Percentiles rank a stretch among this genome's conserved stretches.
Conservation (phyloP, 768 basidiomycete genomes). For the Mycena rosella region DNA sequence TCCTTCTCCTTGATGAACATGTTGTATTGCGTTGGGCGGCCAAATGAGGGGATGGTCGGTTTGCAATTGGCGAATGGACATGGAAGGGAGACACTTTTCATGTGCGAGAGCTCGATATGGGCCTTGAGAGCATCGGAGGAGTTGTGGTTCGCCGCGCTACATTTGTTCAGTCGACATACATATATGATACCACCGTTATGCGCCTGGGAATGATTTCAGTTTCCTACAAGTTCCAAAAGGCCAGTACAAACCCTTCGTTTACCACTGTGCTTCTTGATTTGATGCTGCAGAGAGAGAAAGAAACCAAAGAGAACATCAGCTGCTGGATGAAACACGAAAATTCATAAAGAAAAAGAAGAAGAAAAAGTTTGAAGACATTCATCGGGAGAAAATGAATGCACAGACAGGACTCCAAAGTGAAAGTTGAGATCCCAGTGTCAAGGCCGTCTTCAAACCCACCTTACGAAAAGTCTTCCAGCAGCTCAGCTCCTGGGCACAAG, state of each 20-base stretch:
- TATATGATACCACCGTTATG: not conserved
- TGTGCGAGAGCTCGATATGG: constrained; percentile 30
- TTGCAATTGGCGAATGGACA: constrained; percentile 31
- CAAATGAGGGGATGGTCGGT: constrained; percentile 8
- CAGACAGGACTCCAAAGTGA: no score
- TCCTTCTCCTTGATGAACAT: constrained; percentile 27
- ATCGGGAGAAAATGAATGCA: not conserved
- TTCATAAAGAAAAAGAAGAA: not conserved
- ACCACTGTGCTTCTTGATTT: constrained; percentile 12
- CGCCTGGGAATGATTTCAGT: not conserved
- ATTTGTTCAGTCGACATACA: constrained; percentile 17
- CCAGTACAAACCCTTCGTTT: constrained; percentile 13
- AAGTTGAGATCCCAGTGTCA: constrained; percentile 17
- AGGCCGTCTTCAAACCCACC: not conserved
- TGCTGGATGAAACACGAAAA: no score
- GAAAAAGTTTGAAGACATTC: not conserved
- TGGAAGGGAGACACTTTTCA: constrained; percentile 26
- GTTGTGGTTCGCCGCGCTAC: constrained; percentile 15
- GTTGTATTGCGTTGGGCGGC: not conserved
- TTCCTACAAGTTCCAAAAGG: not conserved
- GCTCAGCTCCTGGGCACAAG: constrained; percentile 19
- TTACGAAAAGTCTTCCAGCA: constrained; percentile 25
- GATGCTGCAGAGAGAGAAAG: constrained; percentile 12
- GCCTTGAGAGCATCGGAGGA: not conserved
- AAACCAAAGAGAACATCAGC: not conserved